Percentiles rank a stretch among this genome's conserved stretches.
phyloP scores from a whole-genome alignment of 305 asterid species.

The Andrographis paniculata region DNA sequence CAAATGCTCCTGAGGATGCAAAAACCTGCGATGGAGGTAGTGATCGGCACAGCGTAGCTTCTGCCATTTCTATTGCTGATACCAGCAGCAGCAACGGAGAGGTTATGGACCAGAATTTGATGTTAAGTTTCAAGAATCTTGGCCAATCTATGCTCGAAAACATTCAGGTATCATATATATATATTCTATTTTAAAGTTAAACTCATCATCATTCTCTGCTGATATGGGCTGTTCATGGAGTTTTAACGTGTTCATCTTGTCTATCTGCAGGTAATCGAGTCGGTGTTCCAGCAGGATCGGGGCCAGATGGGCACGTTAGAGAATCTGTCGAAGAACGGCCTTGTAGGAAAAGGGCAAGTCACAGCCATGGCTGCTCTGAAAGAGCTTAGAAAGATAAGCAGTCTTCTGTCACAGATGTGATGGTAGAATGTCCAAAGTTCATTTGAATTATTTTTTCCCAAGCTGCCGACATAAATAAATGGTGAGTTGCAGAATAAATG shows the following conservation, averaged over 20 bases:
- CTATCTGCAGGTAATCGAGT: constrained; percentile 52
- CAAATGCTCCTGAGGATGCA: constrained; percentile 27
- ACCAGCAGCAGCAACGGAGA: constrained; percentile 50
- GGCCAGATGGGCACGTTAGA: constrained; percentile 37
- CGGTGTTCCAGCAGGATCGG: constrained; percentile 67
- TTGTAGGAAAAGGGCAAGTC: constrained; percentile 67
- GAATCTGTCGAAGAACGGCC: constrained; percentile 38
- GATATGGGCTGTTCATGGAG: too few relatives aligned
- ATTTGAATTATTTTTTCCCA: constrained; percentile 19
- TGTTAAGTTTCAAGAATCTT: constrained; percentile 59
- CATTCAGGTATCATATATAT: constrained; percentile 94
- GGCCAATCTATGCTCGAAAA: constrained; percentile 87
- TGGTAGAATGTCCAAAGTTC: constrained; percentile 27
- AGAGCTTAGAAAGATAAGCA: constrained; percentile 83
- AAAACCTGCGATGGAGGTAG: constrained; percentile 23
- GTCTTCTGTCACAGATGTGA: constrained; percentile 73
- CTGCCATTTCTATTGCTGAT: constrained; percentile 19
- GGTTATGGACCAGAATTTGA: constrained; percentile 53
- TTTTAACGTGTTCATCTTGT: constrained; percentile 15
- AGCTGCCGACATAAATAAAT: too few relatives aligned
- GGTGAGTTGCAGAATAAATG: constrained; percentile 21
- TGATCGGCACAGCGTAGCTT: constrained; percentile 22
- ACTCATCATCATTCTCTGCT: too few relatives aligned
- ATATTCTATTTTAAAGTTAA: too few relatives aligned
- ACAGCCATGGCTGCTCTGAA: constrained; percentile 70